Conservation (phyloP, 331 rosid species). For the Spiraea crenata region DNA sequence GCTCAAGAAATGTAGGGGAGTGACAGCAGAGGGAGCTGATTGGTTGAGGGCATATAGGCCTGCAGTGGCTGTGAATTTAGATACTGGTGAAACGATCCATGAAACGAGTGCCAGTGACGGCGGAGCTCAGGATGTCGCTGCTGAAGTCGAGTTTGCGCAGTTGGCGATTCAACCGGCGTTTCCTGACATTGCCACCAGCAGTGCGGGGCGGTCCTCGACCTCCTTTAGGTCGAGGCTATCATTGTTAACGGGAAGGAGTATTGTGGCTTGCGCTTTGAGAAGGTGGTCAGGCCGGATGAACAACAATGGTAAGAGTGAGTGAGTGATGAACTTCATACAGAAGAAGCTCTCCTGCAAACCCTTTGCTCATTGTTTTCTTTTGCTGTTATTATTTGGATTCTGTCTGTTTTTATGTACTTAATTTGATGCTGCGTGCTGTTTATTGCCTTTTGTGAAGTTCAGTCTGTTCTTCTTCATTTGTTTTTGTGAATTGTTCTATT, state of each 20-base stretch:
- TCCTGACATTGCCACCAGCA: conserved; percentile 42
- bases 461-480: conserved; percentile 33
- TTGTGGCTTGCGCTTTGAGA: conserved; percentile 78
- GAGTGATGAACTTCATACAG: conserved; percentile 31
- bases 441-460: conserved; percentile 39
- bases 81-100: conserved; percentile 59
- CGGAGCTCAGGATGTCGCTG: conserved; percentile 60
- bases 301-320: conserved; percentile 36
- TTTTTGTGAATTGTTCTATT: conserved; percentile 1
- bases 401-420: conserved; percentile 32
- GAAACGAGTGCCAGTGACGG: conserved; percentile 86
- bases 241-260: conserved; percentile 55
- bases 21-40: conserved; percentile 79
- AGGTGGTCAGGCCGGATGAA: conserved; percentile 68
- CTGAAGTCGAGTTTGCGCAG: conserved; percentile 49
- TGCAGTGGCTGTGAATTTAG: conserved; percentile 77
- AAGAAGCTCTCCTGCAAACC: conserved; percentile 6
- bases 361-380: conserved; percentile 28
- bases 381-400: conserved; percentile 51
- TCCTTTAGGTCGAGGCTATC: conserved; percentile 82
- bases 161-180: conserved; percentile 42
- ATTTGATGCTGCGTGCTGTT: conserved; percentile 56
- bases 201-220: conserved; percentile 46
- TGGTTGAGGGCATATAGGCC: conserved; percentile 67
- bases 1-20: conserved; percentile 89